These are phyloP conservation scores for Fraxinus pennsylvanica DNA, from an alignment of 257 asterid species.

Conservation along the genomic window DNA sequence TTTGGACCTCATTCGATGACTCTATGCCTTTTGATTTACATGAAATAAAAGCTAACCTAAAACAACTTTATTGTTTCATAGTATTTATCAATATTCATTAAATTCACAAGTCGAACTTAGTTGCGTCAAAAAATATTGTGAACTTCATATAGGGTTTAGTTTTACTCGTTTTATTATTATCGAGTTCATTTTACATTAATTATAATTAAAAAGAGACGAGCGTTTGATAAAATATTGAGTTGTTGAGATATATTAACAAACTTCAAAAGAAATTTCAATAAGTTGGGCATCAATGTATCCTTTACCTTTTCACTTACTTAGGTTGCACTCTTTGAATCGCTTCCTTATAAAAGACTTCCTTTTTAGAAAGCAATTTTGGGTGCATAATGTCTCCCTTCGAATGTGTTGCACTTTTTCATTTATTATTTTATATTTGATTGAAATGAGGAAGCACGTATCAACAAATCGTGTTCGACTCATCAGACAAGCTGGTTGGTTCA, in stretches of 20 bases:
- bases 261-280: neutral
- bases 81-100: neutral
- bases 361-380: constrained; percentile 12
- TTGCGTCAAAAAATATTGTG: neutral
- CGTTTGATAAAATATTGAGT: neutral
- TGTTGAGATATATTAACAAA: neutral
- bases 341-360: constrained; percentile 42
- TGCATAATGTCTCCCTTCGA: neutral
- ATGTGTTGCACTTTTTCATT: neutral
- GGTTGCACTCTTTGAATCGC: constrained; percentile 65
- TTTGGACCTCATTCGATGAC: neutral
- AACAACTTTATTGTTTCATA: neutral
- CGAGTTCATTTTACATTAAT: neutral
- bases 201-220: neutral
- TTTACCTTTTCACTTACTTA: constrained; percentile 47
- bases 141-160: neutral
- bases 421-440: no score
- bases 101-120: neutral
- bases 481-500: no score
- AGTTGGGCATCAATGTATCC: neutral
- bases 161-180: neutral
- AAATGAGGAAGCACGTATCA: no score
- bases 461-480: no score
- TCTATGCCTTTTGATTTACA: neutral
- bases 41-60: neutral